Base-by-base conservation (phyloP, 176 grass and related monocot genomes). In the Miscanthus lutarioriparius region DNA sequence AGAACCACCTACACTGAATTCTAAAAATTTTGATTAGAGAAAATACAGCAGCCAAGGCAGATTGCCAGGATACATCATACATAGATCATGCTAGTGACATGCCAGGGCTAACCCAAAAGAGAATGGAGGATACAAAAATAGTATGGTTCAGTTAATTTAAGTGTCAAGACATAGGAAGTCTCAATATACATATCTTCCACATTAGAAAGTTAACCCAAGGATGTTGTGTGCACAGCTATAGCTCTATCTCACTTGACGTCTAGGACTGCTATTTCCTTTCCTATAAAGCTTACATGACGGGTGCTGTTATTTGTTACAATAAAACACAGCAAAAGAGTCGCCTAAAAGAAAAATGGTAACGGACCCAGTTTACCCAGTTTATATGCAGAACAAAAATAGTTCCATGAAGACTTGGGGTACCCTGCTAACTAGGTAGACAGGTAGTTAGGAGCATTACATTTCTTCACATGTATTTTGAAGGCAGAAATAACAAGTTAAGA, bases 161-260 rank as follows among this genome's bases (percentile, higher is more conserved):
- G 26, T 76, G 13, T 36, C 13, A 47, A 61, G 20, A 61, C 17
- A 44, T 58, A 78, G 64, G 48, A 45, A 32, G 64, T 70, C 19
- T 15, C 8, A 22, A 61, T 58, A 22, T 20, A 54, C 22, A 25
- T 4, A 67, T 53, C 47, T 33, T 75, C 11, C 17, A 44, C 11
- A 44, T 44, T 44, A 62, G 2, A 62, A 72, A 67, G 69, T 45
- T 80, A 61, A 22, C 15, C 62, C 61, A 66, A 83, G 45, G 26
- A 28, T 26, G 47, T 15, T 82, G 23, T 54, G 2, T 32, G 33
- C 25, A 36, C 14, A 12, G 33, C 51, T 22, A 22, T 20, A 33
- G 33, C 8, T 33, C 28, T 35, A 59, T 74, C 44, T 28, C 59
- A 48, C 3, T 28, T 9, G 59, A 59, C 16, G 17, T 25, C 58